These are phyloP conservation scores for Prunella vulgaris DNA, from an alignment of 257 asterid genomes.

Conservation along the genomic window DNA sequence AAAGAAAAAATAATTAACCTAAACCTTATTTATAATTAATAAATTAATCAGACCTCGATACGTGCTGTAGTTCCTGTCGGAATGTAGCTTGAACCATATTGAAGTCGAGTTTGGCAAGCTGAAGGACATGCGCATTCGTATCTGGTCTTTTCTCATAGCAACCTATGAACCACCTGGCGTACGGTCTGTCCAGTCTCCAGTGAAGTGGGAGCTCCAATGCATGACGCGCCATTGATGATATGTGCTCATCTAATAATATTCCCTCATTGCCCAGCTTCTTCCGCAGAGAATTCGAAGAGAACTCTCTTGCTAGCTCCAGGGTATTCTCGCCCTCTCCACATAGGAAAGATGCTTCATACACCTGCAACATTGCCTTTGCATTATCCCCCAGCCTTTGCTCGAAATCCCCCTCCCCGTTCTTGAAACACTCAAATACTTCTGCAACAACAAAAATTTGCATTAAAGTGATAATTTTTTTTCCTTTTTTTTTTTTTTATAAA, in stretches of 20 bases:
- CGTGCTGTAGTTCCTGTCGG: no score
- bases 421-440: no score
- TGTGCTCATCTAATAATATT: background rate
- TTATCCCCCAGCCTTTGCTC: no score
- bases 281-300: background rate
- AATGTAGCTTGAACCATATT: conserved; percentile 45
- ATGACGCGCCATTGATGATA: conserved; percentile 3
- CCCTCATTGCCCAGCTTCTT: background rate
- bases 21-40: no score
- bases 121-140: conserved; percentile 28
- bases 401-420: no score
- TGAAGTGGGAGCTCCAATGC: conserved; percentile 44
- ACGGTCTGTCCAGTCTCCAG: conserved; percentile 35
- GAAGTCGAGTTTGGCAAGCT: conserved; percentile 35
- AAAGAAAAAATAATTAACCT: no score
- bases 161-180: conserved; percentile 37
- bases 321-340: conserved; percentile 25
- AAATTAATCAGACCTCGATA: no score
- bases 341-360: conserved; percentile 38
- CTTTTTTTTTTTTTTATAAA: no score
- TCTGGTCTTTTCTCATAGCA: conserved; percentile 23
- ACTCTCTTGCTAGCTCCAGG: conserved; percentile 26
- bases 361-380: no score
- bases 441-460: no score
- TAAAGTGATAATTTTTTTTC: no score